phyloP scores from a whole-genome alignment of 2,329 filamentous ascomycete species.

The Sclerotinia trifoliorum region DNA sequence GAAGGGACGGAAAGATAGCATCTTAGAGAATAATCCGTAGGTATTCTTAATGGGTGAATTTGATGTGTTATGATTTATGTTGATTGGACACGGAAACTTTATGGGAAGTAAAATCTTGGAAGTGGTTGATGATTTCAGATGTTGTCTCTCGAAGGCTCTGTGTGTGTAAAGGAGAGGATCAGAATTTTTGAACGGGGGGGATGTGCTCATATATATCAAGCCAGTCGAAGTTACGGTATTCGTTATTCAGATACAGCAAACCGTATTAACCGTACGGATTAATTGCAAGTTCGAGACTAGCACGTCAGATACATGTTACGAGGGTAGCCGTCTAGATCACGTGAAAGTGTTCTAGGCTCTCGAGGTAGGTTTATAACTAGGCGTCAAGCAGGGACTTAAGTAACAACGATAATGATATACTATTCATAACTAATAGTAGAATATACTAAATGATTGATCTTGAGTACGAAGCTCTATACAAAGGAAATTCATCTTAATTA shows the following conservation, averaged over 20 bases:
- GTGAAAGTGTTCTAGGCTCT: no score
- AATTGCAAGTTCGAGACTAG: not conserved
- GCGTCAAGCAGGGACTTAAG: no score
- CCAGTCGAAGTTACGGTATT: not conserved
- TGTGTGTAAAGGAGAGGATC: not conserved
- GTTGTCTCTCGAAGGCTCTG: not conserved
- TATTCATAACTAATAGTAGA: no score
- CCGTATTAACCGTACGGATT: not conserved
- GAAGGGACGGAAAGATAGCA: not conserved
- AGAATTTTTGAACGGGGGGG: not conserved
- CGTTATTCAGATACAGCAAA: not conserved
- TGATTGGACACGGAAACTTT: not conserved
- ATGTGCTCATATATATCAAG: no score
- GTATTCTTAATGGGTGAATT: not conserved
- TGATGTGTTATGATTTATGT: not conserved
- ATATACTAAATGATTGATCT: no score
- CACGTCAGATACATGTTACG: no score
- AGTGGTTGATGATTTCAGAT: not conserved
- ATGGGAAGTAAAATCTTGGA: not conserved
- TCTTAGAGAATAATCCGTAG: not conserved
- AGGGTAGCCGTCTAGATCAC: no score
- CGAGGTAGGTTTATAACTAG: no score
- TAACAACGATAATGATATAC: no score
- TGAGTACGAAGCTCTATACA: no score
- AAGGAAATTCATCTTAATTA: no score